Evolutionary conservation across 371 early-diverging fungal genomes (phyloP), one percentile per base, ranked within the genome.

Genomic region (Chytridium lagenaria): DNA sequence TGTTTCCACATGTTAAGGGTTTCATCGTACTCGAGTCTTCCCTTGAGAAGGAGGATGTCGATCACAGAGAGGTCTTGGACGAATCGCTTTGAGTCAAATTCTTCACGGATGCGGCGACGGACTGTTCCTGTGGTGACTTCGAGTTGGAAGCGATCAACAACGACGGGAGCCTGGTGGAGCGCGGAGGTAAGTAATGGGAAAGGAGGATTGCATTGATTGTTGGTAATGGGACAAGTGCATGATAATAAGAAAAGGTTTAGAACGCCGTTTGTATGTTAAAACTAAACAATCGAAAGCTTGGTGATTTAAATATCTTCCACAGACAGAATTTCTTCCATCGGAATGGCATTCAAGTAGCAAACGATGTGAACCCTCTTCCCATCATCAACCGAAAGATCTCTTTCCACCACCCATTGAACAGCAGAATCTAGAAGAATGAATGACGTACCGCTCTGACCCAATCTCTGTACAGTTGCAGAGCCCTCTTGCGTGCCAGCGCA

Each of bases 1-100:
- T 95, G 94, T 86, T 96, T 98, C 98, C 98, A 98, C 67, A 37
- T 87, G 75, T 97, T 95, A 84, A 95, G 84, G 10, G 96, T 95
- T 85, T 98, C 98, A 79, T 95, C 93, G 70, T 88, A 91, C 78
- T 97, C 97, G 78, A 88, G 87, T 64, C 90, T 88, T 38, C 98
- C 95, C 85, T 97, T 79, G 92, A 88, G 78, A 66, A 93, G 79
- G 72, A 97, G 85, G 68, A 95, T 85, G 78, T 98, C 96, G 76
- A 94, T 90, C 22, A 90, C 87, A 50, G 85, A 83, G 49, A 93
- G 82, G 80, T 97, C 92, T 26, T 87, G 85, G 65, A 97, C 93
- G 79, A 86, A 84, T 67, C 94, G 92, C 78, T 95, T 87, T 76
- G 91, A 91, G 75, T 96, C 96, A 81, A 96, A 98, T 78, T 97